Conservation (phyloP, 495 filamentous ascomycete genomes). For the Penicillium goetzii region DNA sequence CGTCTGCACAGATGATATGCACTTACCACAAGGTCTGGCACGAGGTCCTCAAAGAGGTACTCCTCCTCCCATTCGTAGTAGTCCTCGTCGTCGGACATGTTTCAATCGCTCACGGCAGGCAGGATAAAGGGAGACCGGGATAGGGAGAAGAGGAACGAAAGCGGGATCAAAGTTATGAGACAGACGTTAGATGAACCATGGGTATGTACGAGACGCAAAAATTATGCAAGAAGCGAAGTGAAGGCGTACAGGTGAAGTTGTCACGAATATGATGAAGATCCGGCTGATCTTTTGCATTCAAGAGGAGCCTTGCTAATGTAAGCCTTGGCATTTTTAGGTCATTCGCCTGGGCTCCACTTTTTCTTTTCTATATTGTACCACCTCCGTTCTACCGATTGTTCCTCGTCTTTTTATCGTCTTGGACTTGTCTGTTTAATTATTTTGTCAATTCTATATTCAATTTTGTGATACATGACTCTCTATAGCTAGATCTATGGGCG, state of each 20-base stretch:
- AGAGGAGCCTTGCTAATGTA: conserved; percentile 29
- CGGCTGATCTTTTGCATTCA: conserved; percentile 29
- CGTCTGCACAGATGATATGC: not conserved
- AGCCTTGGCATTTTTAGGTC: conserved; percentile 35
- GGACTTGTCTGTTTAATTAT: too few species aligned
- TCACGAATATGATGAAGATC: conserved; percentile 24
- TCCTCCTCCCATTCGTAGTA: conserved; percentile 52
- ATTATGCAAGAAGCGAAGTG: conserved; percentile 7
- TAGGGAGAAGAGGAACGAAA: not conserved
- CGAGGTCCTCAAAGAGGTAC: conserved; percentile 47
- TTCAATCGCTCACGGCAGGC: conserved; percentile 9
- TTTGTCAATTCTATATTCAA: too few species aligned
- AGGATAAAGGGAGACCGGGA: conserved; percentile 3
- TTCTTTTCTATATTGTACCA: conserved; percentile 1
- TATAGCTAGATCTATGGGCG: too few species aligned
- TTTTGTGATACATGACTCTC: too few species aligned
- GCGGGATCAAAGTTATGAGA: not conserved
- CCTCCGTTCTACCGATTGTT: not conserved
- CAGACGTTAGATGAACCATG: not conserved
- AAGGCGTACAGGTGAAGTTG: conserved; percentile 13
- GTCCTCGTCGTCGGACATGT: conserved; percentile 57
- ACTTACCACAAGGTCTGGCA: conserved; percentile 48
- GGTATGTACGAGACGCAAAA: conserved; percentile 3
- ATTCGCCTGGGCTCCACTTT: conserved; percentile 19
- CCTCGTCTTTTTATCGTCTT: too few species aligned